A percentile compares a stretch with the other conserved stretches of the same genome.
Evolutionary conservation across 2,329 filamentous ascomycete species (phyloP).

Genomic region (Geosmithia putterillii): DNA sequence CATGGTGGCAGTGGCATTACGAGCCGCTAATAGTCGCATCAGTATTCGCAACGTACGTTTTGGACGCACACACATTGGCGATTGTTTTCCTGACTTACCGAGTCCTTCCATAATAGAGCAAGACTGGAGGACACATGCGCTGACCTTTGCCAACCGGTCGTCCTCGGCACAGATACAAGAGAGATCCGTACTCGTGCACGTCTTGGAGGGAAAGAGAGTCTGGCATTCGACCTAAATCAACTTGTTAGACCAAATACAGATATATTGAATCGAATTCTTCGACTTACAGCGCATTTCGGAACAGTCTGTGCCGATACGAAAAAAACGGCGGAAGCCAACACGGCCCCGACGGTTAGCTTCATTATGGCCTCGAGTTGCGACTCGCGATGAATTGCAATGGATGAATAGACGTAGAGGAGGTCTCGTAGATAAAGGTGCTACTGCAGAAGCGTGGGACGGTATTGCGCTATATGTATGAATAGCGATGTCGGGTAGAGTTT

Average conservation of each 20-base stretch:
- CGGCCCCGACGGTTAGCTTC: no score
- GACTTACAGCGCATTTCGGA: no score
- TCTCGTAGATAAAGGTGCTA: no score
- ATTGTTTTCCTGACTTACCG: no score
- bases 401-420: no score
- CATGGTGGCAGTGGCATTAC: constrained; percentile 1
- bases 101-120: constrained; percentile 2
- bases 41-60: neutral
- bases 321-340: no score
- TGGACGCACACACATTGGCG: neutral
- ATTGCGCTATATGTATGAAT: no score
- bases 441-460: no score
- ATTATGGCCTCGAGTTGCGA: no score
- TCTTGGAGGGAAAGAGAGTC: neutral
- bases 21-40: neutral
- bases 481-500: no score
- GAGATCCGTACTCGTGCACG: neutral
- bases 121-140: neutral
- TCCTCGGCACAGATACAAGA: constrained; percentile 2
- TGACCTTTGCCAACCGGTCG: constrained; percentile 1
- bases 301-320: no score
- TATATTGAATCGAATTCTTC: neutral
- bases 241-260: neutral
- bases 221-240: neutral
- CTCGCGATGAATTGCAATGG: no score